Base-by-base conservation (phyloP, 73 alveolate genomes). In the Loxodes magnus region DNA sequence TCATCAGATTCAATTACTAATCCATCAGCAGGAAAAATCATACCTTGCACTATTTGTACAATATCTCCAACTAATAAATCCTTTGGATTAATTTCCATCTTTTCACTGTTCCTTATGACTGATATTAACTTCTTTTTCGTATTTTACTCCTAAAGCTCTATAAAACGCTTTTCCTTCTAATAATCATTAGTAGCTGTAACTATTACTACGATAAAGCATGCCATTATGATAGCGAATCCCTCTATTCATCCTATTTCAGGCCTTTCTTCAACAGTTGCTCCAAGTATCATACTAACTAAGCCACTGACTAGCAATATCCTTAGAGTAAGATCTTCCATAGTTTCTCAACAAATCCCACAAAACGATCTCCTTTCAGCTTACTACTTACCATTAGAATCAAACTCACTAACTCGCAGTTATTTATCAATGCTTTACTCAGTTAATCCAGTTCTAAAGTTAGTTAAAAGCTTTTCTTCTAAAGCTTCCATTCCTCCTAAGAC, bases 1-100 rank as follows among this genome's bases (percentile, higher is more conserved):
- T 79, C 93, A n/a, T 64, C 54, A 22, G 96, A 92, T 49, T 83
- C 83, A 0, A 39, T 12, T 14, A 67, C 10, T 12, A 79, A 51
- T 6, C 88, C 86, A 49, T 85, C 96, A 42, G 96, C 96, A 0
- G 96, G 93, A 34, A 84, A 68, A 34, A 74, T 81, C 61, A 60
- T 73, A 15, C 96, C 96, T 56, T 70, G 64, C 41, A 66, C 79
- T 26, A 84, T 79, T 34, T 50, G 54, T n/a, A 84, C 84, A 17
- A 84, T 58, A 74, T 84, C 96, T 25, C 96, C 96, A 16, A 81
- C 93, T 27, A 80, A 63, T 12, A 84, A 62, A 39, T 80, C 84
- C 50, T 71, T 74, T 48, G 74, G 55, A 22, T 60, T 71, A 2
- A 86, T 46, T 35, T 54, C 36, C 39, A 41, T 35, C 19, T 71